phyloP scores from a whole-genome alignment of 2,329 filamentous ascomycete species.

The Torrubiellomyces zombiae region DNA sequence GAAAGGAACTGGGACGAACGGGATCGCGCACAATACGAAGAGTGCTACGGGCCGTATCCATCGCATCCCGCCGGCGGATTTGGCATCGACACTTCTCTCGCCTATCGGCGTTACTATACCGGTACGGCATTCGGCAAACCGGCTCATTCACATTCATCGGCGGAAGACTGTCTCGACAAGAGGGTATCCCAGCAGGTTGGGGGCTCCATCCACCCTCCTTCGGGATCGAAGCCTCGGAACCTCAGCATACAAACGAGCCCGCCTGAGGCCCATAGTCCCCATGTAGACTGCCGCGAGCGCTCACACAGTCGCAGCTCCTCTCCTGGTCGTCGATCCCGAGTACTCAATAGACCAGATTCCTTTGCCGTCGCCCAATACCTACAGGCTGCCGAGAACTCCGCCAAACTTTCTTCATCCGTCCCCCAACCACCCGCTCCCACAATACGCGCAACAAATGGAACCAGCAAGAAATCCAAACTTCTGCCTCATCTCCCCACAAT shows the following conservation, averaged over 20 bases:
- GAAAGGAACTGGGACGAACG: conserved; percentile 17
- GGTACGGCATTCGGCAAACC: conserved; percentile 7
- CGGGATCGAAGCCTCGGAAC: neutral
- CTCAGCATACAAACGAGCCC: conserved; percentile 24
- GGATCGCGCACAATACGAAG: conserved; percentile 4
- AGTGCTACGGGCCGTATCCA: no score
- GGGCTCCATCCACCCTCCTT: no score
- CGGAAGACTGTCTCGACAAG: conserved; percentile 28
- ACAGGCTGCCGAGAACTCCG: conserved; percentile 12
- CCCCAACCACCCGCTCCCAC: conserved; percentile 1
- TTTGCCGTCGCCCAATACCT: conserved; percentile 22
- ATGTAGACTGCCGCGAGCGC: no score
- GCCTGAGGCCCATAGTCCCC: no score
- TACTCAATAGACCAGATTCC: conserved; percentile 11
- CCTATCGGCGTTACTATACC: conserved; percentile 8
- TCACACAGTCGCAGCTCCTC: no score
- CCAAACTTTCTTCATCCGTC: conserved; percentile 4
- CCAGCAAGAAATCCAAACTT: conserved; percentile 8
- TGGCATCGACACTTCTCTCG: conserved; percentile 12
- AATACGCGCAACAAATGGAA: neutral
- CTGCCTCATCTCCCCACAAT: conserved; percentile 22
- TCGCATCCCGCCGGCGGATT: conserved; percentile 9
- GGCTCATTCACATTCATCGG: conserved; percentile 14
- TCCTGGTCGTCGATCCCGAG: no score
- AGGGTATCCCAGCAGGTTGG: no score